phyloP scores from a whole-genome alignment of 78 protist species.

The Goniomonas avonlea region DNA sequence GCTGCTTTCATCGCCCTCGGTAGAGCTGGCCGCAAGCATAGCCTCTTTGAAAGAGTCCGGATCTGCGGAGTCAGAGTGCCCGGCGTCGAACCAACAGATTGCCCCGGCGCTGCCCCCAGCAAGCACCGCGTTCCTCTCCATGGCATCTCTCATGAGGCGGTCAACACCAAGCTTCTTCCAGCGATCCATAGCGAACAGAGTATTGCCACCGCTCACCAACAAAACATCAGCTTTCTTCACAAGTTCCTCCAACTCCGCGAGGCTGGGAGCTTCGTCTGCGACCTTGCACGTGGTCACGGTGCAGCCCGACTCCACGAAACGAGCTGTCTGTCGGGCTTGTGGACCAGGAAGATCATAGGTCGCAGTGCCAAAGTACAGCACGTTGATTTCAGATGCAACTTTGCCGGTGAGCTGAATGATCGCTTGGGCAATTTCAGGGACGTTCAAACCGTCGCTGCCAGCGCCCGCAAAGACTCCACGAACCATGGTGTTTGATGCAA shows the following conservation, averaged over 20 bases:
- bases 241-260: not conserved
- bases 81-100: constrained; percentile 24
- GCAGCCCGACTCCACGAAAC: not conserved
- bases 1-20: too few species aligned
- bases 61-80: constrained; percentile 6
- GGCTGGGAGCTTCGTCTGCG: not conserved
- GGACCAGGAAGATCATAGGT: not conserved
- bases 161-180: constrained; percentile 3
- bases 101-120: constrained; percentile 18
- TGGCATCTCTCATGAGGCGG: not conserved
- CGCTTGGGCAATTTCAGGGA: too few species aligned
- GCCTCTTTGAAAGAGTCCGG: not conserved
- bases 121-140: not conserved
- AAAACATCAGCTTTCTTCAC: not conserved
- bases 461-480: too few species aligned
- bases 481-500: too few species aligned
- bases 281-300: not conserved
- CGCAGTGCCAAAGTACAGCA: constrained; percentile 8
- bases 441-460: too few species aligned
- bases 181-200: not conserved
- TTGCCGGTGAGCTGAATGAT: too few species aligned
- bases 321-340: not conserved
- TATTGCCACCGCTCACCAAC: constrained; percentile 12
- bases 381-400: too few species aligned
- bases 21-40: not conserved